Evolutionary conservation across 2,329 filamentous ascomycete species (phyloP).

Genomic region (Bretziella fagacearum): DNA sequence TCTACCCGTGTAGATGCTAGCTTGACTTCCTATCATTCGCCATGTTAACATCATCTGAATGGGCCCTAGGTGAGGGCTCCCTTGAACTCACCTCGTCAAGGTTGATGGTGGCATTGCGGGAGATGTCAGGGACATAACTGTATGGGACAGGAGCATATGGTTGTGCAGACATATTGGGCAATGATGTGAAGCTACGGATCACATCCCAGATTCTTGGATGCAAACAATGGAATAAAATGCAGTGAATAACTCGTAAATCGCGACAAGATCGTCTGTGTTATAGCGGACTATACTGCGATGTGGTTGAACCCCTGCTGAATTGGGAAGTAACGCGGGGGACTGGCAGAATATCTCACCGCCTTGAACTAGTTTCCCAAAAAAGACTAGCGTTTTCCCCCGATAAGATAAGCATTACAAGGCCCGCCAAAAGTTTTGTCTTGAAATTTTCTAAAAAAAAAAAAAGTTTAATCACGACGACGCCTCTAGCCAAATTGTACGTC

Average conservation of each 20-base stretch:
- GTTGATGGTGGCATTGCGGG: conserved; percentile 76
- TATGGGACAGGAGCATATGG: conserved; percentile 80
- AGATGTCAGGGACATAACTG: conserved; percentile 75
- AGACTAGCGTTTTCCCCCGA: conserved; percentile 6
- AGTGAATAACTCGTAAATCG: not conserved
- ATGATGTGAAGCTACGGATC: conserved; percentile 19
- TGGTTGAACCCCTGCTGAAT: not conserved
- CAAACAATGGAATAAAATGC: not conserved
- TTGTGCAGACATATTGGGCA: conserved; percentile 41
- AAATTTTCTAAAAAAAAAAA: conserved; percentile 13
- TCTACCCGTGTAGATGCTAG: conserved; percentile 73
- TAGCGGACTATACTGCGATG: not conserved
- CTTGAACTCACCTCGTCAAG: conserved; percentile 56
- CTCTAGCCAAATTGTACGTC: conserved; percentile 3
- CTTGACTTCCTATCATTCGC: conserved; percentile 69
- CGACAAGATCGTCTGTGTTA: too few relatives aligned
- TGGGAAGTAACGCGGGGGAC: conserved; percentile 9
- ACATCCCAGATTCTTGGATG: conserved; percentile 5
- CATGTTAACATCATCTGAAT: not conserved
- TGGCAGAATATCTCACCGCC: conserved; percentile 12
- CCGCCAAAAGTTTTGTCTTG: conserved; percentile 11
- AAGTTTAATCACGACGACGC: conserved; percentile 1
- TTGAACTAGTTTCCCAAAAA: not conserved
- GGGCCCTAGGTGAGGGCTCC: not conserved
- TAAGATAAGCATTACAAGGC: conserved; percentile 14